Evolutionary conservation across 306 rosid species (phyloP), one percentile per base, ranked within the genome.

Genomic region (Hippophae rhamnoides): DNA sequence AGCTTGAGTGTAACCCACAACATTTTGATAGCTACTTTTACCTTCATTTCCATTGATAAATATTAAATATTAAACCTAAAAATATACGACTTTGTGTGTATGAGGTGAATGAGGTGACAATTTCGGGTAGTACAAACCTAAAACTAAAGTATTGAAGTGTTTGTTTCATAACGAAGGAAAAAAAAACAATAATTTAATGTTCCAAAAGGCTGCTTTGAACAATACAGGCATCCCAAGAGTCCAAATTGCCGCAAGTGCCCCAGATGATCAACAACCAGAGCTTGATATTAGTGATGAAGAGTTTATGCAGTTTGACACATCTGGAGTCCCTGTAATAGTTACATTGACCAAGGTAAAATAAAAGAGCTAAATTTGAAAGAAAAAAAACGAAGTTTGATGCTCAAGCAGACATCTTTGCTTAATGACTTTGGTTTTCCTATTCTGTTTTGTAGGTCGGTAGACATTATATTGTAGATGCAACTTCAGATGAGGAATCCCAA

Each of bases 401-500:
- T 31, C 5, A 4, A 31, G 38, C 38, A 31, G 5, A 2, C 5
- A 31, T 31, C 5, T 31, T 31, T 31, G 38, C 38, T 31, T 31
- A 2, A 31, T 31, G 38, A 31, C 5, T 2, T 31, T 3, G 38
- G 38, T 31, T 31, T 31, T 4, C 5, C 23, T 18, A 18, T 18
- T 69, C 18, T 65, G 13, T 58, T 67, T 73, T 47, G 0, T 63
- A 89, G 95, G 67, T 87, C 40, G 94, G 96, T 14, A 81, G 64
- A 69, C 90, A 90, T 77, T 90, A 87, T 65, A 79, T 90, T 47
- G 95, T 83, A 47, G 96, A 90, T 66, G 89, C 96, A 47, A 84
- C 95, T 6, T 61, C 78, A 47, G 96, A 87, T 77, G 97, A 90
- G 77, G 97, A 90, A 59, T 82, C 95, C 44, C 92, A 90, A 64